phyloP scores from a whole-genome alignment of 768 basidiomycete genomes.

The Xerocomus brunneocitrinus region DNA sequence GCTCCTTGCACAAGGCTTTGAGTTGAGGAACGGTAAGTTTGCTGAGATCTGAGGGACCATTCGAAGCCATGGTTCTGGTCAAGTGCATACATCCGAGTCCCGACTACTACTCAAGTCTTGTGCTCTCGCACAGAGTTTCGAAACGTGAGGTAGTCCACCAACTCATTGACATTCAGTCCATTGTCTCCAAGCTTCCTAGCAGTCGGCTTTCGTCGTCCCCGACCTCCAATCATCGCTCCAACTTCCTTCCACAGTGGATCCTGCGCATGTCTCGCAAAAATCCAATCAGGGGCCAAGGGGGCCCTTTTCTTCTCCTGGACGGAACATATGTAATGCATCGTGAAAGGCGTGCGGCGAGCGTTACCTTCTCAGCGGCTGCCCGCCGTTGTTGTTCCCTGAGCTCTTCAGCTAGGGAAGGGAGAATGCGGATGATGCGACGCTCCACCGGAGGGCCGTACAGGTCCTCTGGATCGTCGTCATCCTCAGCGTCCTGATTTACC shows the following conservation, averaged over 20 bases:
- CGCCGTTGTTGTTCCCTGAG: constrained; percentile 20
- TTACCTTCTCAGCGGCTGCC: constrained; percentile 16
- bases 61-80: constrained; percentile 9
- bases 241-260: constrained; percentile 17
- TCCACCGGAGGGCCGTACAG: constrained; percentile 27
- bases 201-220: constrained; percentile 14
- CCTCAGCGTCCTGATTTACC: neutral
- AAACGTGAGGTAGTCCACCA: constrained; percentile 17
- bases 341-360: neutral
- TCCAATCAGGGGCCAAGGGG: constrained; percentile 25
- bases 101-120: neutral
- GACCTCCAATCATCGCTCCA: neutral
- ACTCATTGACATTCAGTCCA: constrained; percentile 9
- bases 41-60: constrained; percentile 11
- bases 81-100: neutral
- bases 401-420: constrained; percentile 24
- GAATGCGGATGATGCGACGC: constrained; percentile 23
- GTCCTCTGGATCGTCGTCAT: constrained; percentile 23
- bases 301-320: constrained; percentile 13
- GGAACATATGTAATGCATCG: constrained; percentile 1
- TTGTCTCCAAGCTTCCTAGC: constrained; percentile 12
- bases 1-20: constrained; percentile 64
- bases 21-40: constrained; percentile 59
- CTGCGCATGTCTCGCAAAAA: constrained; percentile 13
- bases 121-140: constrained; percentile 17